A percentile compares a stretch with the other conserved stretches of the same genome.
Conservation (phyloP, 2,329 filamentous ascomycete species). For the Hortaea werneckii region DNA sequence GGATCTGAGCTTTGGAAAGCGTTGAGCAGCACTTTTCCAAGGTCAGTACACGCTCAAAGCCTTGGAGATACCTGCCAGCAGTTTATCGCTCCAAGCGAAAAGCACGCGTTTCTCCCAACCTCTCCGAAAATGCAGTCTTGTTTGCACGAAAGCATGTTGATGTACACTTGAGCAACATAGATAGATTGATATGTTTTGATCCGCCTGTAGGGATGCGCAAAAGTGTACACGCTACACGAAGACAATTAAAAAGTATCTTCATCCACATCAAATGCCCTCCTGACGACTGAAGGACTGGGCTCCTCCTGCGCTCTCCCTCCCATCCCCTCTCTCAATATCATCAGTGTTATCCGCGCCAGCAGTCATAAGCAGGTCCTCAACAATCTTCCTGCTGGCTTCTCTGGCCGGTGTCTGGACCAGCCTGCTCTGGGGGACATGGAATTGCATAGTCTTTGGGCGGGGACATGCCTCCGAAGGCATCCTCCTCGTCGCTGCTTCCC, state of each 20-base stretch:
- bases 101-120: no score
- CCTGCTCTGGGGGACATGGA: slow-evolving; percentile 66
- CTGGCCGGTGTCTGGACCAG: slow-evolving; percentile 72
- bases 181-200: no score
- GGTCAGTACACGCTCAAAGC: no score
- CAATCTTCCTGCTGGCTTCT: slow-evolving; percentile 71
- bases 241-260: slow-evolving; percentile 36
- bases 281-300: slow-evolving; percentile 39
- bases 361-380: slow-evolving; percentile 67
- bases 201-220: no score
- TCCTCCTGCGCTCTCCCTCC: slow-evolving; percentile 28
- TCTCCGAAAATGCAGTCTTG: no score
- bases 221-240: not conserved
- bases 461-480: slow-evolving; percentile 47
- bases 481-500: slow-evolving; percentile 45
- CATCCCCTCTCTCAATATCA: slow-evolving; percentile 35
- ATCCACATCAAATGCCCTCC: slow-evolving; percentile 32
- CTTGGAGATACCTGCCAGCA: no score
- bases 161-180: no score
- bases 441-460: slow-evolving; percentile 92
- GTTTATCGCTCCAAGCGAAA: no score
- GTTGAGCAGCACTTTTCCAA: no score
- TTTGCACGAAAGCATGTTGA: no score
- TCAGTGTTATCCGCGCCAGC: slow-evolving; percentile 52
- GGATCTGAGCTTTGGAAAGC: no score